Base-by-base conservation (phyloP, 1,139 yeast genomes). In the Geotrichum aggregatum region DNA sequence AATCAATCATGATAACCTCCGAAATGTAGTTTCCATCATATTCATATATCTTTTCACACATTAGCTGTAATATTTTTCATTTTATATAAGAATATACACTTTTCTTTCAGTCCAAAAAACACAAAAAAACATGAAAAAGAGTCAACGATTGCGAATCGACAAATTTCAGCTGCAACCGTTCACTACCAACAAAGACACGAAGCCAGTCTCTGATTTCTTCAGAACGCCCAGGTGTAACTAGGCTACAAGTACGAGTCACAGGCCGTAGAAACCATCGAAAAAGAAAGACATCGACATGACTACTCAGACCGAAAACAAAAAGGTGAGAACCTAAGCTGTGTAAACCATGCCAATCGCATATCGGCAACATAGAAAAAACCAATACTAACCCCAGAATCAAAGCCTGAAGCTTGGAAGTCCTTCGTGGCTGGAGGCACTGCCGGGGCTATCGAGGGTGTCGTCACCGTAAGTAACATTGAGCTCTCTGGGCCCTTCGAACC, bases 401-500 rank as follows among this genome's bases (percentile, higher is more conserved):
- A 64, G 65, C 60, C 65, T 4, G 69, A 66, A 18, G 61, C 68
- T 80, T 70, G 73, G 74, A 71, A 89, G 67, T 88, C 96, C 1
- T 87, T 91, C 64, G 77, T 88, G 16, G 97, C 97, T 10, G 98
- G 98, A 52, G 95, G 96, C 49, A 74, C 87, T 0, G 98, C 97
- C 1, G 98, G 98, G 56, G 97, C 95, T 38, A 78, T 88, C 44
- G 98, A 91, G 71, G 96, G 96, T 30, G 80, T 81, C 39, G 77
- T 87, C 48, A 91, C 97, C 7, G 59, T 62, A 55, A 34, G 65
- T 57, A 14, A 22, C 10, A 18, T 13, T 16, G 11, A 14, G n/a
- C 26, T n/a, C n/a, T n/a, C n/a, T n/a, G n/a, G n/a, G n/a, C n/a
- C n/a, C n/a, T n/a, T n/a, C n/a, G n/a, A n/a, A n/a, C n/a, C n/a